phyloP scores from a whole-genome alignment of 805 yeast genomes.

The Kregervanrija fluxuum region DNA sequence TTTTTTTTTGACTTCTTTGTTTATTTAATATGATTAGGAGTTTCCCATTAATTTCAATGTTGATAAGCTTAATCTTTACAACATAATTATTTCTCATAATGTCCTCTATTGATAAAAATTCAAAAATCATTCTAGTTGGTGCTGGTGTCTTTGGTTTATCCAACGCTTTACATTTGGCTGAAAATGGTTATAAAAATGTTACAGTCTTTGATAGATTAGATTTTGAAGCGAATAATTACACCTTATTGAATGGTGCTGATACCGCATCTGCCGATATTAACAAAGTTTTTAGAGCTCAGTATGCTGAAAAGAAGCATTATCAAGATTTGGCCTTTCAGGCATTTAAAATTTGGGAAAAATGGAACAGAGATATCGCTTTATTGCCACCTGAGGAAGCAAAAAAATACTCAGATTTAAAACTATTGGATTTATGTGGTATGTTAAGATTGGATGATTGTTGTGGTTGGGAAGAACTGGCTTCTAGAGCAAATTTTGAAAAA shows the following conservation, averaged over 20 bases:
- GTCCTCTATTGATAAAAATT: conserved; percentile 8
- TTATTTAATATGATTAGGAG: too few species aligned
- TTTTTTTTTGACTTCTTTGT: too few species aligned
- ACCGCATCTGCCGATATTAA: conserved; percentile 20
- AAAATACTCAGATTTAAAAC: conserved; percentile 16
- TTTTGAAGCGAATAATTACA: conserved; percentile 10
- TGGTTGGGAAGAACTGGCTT: conserved; percentile 21
- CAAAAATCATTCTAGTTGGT: conserved; percentile 33
- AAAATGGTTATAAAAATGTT: conserved; percentile 15
- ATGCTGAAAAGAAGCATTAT: conserved; percentile 14
- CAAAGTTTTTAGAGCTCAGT: conserved; percentile 16
- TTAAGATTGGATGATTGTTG: conserved; percentile 22
- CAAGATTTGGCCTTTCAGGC: conserved; percentile 13
- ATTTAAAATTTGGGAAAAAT: conserved; percentile 11
- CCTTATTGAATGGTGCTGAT: conserved; percentile 15
- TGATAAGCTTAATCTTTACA: too few species aligned
- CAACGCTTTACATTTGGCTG: conserved; percentile 24
- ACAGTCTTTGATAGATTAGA: conserved; percentile 14
- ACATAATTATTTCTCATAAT: too few species aligned
- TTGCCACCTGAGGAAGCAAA: conserved; percentile 21
- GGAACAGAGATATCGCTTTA: conserved; percentile 14
- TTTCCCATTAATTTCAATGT: too few species aligned
- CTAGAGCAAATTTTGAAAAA: conserved; percentile 17
- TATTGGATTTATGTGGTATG: conserved; percentile 25
- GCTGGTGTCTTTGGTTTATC: conserved; percentile 48